Evolutionary conservation across 495 filamentous ascomycete genomes (phyloP).

Genomic region (Tuber umbilicatum): DNA sequence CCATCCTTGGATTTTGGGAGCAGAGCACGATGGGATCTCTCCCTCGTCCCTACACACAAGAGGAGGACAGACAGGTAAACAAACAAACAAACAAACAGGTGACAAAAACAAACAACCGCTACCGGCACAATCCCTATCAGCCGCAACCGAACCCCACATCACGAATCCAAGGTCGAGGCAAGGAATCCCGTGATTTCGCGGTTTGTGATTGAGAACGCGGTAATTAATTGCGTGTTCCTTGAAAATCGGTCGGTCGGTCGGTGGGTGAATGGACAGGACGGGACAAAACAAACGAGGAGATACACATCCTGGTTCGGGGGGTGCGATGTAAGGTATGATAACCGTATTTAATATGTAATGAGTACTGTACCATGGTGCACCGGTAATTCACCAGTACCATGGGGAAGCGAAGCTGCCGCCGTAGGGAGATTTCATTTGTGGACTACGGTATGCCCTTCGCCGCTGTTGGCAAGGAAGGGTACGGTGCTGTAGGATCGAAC

Average conservation of each 20-base stretch:
- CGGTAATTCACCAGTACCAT: background rate
- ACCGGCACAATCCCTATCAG: background rate
- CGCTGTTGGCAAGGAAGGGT: background rate
- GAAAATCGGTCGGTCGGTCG: background rate
- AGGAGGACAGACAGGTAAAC: background rate
- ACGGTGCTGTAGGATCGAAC: background rate
- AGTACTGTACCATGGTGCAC: background rate
- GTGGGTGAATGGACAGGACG: background rate
- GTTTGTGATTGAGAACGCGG: background rate
- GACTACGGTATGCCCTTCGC: background rate
- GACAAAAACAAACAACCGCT: background rate
- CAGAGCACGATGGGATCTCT: too few relatives aligned
- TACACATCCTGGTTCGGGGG: background rate
- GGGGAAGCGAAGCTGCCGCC: background rate
- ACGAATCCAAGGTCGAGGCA: background rate
- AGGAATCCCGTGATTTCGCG: slow-evolving; percentile 2
- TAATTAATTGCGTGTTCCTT: background rate
- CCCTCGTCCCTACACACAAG: too few relatives aligned
- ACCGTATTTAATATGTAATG: background rate
- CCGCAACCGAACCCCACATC: background rate
- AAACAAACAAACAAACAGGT: background rate
- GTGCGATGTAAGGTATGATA: background rate
- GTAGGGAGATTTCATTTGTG: background rate
- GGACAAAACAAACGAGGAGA: background rate
- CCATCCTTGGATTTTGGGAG: background rate